Base-by-base conservation (phyloP, 2,329 filamentous ascomycete species). In the Diaporthe destruens region DNA sequence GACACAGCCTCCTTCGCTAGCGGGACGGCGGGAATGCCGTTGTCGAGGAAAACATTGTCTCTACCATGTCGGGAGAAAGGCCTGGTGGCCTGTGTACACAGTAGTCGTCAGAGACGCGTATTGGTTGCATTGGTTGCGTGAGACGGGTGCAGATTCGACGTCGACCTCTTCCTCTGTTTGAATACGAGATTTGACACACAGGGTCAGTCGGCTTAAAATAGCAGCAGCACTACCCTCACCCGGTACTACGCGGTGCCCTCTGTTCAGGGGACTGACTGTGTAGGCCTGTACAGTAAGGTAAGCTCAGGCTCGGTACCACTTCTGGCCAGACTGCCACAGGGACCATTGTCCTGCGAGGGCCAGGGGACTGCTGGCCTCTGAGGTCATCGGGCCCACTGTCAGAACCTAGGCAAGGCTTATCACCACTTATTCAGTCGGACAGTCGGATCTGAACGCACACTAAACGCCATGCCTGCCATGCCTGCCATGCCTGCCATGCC, bases 321-420 rank as follows among this genome's bases (percentile, higher is more conserved):
- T 44, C 39, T 18, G 56, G 20, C 55, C 55, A 39, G 11, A 29
- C 29, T 29, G 29, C 29, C 29, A 29, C 29, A 23, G 23, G 54
- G 32, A 34, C 32, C 54, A 36, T 23, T 20, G 20, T 36, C 6
- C 7, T 25, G 47, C 29, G 44, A 29, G 29, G 25, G 61, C 44
- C 61, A 65, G 61, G 61, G 44, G 61, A 66, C 32, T 66, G 61
- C 61, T 66, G 61, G 61, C 29, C 54, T 53, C 61, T 66, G 61
- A 66, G 61, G 61, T 66, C 61, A 66, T 66, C 61, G 47, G 61
- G n/a, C 20, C 61, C 61, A 66, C 61, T 20, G 44, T 53, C 61
- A 53, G 61, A 39, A 66, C 61, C 32, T 29, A 39, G 20, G 61
- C 61, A 65, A 36, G 61, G 61, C 61, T 65, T 51, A 51, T 65